Evolutionary conservation across 2,329 filamentous ascomycete genomes (phyloP), one percentile per base, ranked within the genome.

Genomic region (Paracamarosporium sp.): DNA sequence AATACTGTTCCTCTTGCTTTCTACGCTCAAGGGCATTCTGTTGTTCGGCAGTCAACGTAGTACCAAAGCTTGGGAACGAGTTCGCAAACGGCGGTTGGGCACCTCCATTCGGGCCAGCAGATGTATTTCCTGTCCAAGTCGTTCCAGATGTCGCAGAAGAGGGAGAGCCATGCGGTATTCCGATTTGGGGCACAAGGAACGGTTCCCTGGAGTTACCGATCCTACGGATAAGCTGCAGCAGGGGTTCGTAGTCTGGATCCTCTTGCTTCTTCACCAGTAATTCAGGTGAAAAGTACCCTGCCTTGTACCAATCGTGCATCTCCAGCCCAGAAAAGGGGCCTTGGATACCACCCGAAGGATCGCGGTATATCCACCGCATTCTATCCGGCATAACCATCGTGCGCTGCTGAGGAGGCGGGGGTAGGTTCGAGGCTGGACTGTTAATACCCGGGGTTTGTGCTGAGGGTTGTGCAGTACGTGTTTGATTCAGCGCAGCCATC

Each of bases 251-350:
- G 48, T 99, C 94, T 0, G 85, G 82, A 70, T 99, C 95, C 74
- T 99, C 95, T 5, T 94, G 83, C 75, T 97, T 97, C 81, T 96
- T 97, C 30, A 99, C 95, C 41, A 96, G 87, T 20, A 99, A 83
- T 68, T 99, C 94, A 0, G 94, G 89, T 0, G 92, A 96, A 78
- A 99, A 99, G 80, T 98, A 99, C 44, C 94, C 93, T 35, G 93
- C 94, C 76, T 98, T 98, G 80, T 98, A 99, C 95, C 95, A 99
- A 69, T 99, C 96, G 67, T 99, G 96, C 95, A 99, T 99, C 78
- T 99, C 95, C 48, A 99, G 81, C 1, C 95, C 95, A 36, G 93
- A 97, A 79, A 95, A 99, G 0, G 95, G 95, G 0, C 95, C 95
- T 73, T 99, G 95, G 5, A 92, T 89, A 61, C 92, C 90, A 22